phyloP scores from a whole-genome alignment of 2,329 filamentous ascomycete genomes.

The Fusarium nisikadoi region DNA sequence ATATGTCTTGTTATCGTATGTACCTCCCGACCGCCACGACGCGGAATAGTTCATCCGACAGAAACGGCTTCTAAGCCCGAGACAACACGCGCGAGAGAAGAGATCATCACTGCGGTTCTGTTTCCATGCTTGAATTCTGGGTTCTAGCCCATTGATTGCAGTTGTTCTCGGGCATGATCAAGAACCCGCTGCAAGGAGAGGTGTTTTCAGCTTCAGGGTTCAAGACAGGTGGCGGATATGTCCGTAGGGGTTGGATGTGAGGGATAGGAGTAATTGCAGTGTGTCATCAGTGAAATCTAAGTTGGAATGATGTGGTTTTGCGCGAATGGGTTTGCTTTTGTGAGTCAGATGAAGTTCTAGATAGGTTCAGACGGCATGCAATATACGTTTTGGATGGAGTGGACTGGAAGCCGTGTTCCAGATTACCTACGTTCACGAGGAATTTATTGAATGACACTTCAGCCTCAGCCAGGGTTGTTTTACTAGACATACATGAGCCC shows the following conservation, averaged over 20 bases:
- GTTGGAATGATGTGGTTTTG: background rate
- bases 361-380: rapidly evolving
- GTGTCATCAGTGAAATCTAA: too few species aligned
- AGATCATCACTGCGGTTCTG: background rate
- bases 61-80: conserved; percentile 8
- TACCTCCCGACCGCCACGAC: conserved; percentile 8
- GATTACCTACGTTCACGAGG: background rate
- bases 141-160: background rate
- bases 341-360: background rate
- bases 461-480: background rate
- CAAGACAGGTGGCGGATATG: conserved; percentile 9
- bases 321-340: background rate
- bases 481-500: background rate
- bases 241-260: background rate
- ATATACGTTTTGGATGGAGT: too few species aligned
- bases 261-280: background rate
- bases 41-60: background rate
- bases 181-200: background rate
- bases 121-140: background rate
- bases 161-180: background rate
- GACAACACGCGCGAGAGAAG: conserved; percentile 25
- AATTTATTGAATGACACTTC: background rate
- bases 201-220: background rate
- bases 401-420: too few species aligned
- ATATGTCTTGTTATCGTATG: conserved; percentile 16